Evolutionary conservation across 129 eudicot genomes (phyloP).

Genomic region (Deinandra increscens): DNA sequence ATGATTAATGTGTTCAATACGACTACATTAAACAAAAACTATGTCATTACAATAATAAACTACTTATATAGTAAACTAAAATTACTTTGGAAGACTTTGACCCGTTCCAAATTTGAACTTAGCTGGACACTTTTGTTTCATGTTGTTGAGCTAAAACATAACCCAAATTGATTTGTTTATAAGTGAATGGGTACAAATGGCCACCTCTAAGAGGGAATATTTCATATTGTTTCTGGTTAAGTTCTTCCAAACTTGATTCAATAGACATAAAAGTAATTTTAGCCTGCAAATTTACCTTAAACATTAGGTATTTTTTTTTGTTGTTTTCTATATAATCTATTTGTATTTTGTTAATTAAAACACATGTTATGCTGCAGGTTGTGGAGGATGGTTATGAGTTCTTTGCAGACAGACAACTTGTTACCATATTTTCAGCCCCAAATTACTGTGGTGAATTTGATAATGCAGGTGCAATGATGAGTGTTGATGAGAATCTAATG

Average conservation of each 20-base stretch:
- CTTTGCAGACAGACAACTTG: slow-evolving; percentile 88
- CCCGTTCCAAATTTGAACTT: too few species aligned
- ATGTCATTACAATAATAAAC: too few species aligned
- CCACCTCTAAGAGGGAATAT: too few species aligned
- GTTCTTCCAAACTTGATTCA: slow-evolving; percentile 2
- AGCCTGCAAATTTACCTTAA: neutral
- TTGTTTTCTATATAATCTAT: neutral
- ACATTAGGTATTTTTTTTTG: neutral
- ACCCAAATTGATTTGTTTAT: neutral
- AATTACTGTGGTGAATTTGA: slow-evolving; percentile 93
- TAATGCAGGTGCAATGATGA: slow-evolving; percentile 91
- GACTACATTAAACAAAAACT: too few species aligned
- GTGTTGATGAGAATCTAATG: slow-evolving; percentile 76
- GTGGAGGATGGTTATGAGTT: slow-evolving; percentile 94
- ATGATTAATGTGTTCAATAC: too few species aligned
- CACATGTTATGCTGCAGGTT: slow-evolving; percentile 43
- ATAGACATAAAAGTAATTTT: neutral
- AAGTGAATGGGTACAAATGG: neutral
- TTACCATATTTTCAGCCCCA: slow-evolving; percentile 80
- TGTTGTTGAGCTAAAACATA: neutral
- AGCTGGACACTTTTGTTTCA: neutral
- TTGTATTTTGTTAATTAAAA: slow-evolving; percentile 11
- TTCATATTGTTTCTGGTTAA: neutral
- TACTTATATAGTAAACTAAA: too few species aligned
- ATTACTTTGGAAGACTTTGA: too few species aligned